A percentile compares a stretch with the other conserved stretches of the same genome.
Evolutionary conservation across 768 basidiomycete genomes (phyloP).

Genomic region (Leccinum uliginosum): DNA sequence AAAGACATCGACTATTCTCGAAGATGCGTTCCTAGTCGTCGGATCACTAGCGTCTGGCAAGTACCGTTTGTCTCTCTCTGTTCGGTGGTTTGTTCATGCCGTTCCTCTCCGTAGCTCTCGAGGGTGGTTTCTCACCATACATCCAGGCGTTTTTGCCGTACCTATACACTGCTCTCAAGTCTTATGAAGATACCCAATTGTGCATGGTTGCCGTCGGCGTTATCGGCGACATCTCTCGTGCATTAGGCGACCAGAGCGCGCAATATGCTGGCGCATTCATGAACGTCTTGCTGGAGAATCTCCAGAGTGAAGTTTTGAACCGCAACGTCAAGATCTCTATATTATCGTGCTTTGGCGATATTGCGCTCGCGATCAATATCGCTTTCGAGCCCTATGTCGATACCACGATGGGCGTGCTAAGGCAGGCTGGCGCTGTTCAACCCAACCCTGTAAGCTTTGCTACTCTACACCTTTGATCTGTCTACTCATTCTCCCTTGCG

Average conservation of each 20-base stretch:
- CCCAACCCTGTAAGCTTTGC: conserved; percentile 70
- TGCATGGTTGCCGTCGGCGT: conserved; percentile 95
- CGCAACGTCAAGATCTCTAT: conserved; percentile 97
- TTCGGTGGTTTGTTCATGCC: neutral
- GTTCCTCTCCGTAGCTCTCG: conserved; percentile 52
- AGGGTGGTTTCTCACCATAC: conserved; percentile 75
- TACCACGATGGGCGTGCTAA: conserved; percentile 86
- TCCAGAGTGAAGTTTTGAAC: conserved; percentile 86
- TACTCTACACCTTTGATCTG: neutral
- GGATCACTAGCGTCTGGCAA: conserved; percentile 78
- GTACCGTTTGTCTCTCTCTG: conserved; percentile 11
- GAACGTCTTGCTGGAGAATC: conserved; percentile 85
- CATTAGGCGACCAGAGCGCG: conserved; percentile 77
- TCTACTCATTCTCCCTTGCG: conserved; percentile 3
- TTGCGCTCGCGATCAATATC: conserved; percentile 86
- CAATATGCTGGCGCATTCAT: conserved; percentile 89
- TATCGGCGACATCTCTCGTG: conserved; percentile 95
- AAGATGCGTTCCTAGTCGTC: conserved; percentile 93
- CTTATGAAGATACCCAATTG: conserved; percentile 92
- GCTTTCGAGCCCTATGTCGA: conserved; percentile 86
- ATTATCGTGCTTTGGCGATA: conserved; percentile 92
- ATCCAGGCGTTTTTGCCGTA: conserved; percentile 81
- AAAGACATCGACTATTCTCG: conserved; percentile 91
- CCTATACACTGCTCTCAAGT: conserved; percentile 84
- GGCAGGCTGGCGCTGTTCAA: conserved; percentile 84